phyloP scores from a whole-genome alignment of 371 early-diverging fungal species.

The Mortierella sp. region DNA sequence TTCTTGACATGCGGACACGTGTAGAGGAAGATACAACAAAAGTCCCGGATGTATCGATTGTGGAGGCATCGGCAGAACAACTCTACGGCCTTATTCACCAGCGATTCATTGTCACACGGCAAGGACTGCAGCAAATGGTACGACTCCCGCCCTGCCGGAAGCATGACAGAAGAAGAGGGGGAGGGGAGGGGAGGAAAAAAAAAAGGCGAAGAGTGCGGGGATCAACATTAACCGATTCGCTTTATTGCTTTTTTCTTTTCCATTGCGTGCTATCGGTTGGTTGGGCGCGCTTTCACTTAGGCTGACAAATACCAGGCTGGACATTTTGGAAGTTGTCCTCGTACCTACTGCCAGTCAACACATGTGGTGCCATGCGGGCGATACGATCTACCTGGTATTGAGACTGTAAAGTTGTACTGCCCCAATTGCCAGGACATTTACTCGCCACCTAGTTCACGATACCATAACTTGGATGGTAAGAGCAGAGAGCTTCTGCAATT shows the following conservation, averaged over 20 bases:
- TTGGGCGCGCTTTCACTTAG: conserved; percentile 37
- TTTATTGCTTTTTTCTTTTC: conserved; percentile 6
- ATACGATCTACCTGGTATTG: conserved; percentile 73
- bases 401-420: conserved; percentile 81
- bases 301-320: conserved; percentile 77
- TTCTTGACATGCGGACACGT: not conserved
- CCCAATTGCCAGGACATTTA: conserved; percentile 90
- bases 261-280: not conserved
- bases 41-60: conserved; percentile 52
- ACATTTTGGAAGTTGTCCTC: conserved; percentile 88
- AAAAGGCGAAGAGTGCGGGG: too few relatives aligned
- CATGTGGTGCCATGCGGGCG: conserved; percentile 87
- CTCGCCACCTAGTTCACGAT: conserved; percentile 79
- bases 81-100: conserved; percentile 89
- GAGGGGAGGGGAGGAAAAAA: too few relatives aligned
- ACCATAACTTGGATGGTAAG: conserved; percentile 84
- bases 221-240: too few relatives aligned
- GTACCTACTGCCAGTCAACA: conserved; percentile 80
- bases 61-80: conserved; percentile 64
- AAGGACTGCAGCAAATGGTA: conserved; percentile 84
- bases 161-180: too few relatives aligned
- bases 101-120: conserved; percentile 82
- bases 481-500: conserved; percentile 9
- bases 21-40: conserved; percentile 55
- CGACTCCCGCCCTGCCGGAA: not conserved